These are phyloP conservation scores for Lolium rigidum DNA, from an alignment of 176 grass and related monocot genomes.

Conservation along the genomic window DNA sequence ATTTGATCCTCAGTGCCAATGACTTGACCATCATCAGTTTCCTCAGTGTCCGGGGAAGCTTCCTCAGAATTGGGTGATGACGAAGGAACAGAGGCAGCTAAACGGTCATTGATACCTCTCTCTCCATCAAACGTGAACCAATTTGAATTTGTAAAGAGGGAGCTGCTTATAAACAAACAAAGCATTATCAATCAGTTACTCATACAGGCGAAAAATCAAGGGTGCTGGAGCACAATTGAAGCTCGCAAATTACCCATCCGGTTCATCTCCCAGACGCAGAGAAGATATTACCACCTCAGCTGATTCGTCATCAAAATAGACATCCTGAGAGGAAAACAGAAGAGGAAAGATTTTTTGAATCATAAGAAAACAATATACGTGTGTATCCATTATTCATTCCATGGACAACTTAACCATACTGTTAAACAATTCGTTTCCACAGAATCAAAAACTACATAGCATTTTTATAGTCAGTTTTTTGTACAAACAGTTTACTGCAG, in stretches of 20 bases:
- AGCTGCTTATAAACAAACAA: constrained; percentile 55
- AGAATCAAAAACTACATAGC: constrained; percentile 2
- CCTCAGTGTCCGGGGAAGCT: constrained; percentile 39
- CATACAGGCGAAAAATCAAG: background rate
- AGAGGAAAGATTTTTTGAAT: constrained; percentile 15
- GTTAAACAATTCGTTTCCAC: background rate
- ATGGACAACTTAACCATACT: background rate
- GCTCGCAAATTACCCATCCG: constrained; percentile 70
- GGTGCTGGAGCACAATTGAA: constrained; percentile 9
- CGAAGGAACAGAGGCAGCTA: constrained; percentile 63
- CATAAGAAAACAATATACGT: constrained; percentile 19
- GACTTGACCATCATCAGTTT: constrained; percentile 51
- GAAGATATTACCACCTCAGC: constrained; percentile 96
- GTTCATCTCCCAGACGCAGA: constrained; percentile 83
- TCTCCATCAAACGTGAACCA: constrained; percentile 99
- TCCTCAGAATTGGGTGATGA: constrained; percentile 73
- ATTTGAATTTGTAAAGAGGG: constrained; percentile 97
- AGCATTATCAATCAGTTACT: constrained; percentile 38
- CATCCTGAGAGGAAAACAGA: constrained; percentile 62
- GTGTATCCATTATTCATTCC: background rate
- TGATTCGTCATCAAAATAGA: constrained; percentile 97
- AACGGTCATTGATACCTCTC: constrained; percentile 65
- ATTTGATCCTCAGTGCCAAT: constrained; percentile 51
- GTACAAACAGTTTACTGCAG: background rate
- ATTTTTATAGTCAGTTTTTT: constrained; percentile 12